Evolutionary conservation across 805 yeast genomes (phyloP), one percentile per base, ranked within the genome.

Genomic region (Torulaspora delbrueckii): DNA sequence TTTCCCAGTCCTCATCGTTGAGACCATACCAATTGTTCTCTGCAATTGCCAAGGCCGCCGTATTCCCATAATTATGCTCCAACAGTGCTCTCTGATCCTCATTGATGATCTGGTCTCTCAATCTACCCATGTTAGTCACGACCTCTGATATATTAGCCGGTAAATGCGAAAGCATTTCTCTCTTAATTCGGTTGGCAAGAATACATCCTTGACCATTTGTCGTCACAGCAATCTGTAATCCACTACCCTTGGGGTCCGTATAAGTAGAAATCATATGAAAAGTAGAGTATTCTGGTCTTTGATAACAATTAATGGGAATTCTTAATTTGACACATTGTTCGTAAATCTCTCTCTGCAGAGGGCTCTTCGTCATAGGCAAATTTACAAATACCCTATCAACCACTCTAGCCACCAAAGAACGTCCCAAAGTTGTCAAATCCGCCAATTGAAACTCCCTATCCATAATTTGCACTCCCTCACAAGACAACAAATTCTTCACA

Each of bases 171-270:
- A 79, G 78, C 34, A 87, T 66, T 49, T 86, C 95, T 51, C 97
- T 71, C 56, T 81, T 84, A 55, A 90, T 75, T 55, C 96, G 73
- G 44, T 81, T 77, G 1, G 96, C 95, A 42, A 90, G 69, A 42
- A 87, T 78, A 68, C 97, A 90, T 4, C 97, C 96, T 66, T 85
- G 85, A 0, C 96, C 95, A 22, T 82, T 77, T 0, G 97, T 90
- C 2, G 91, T 80, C 8, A 90, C 78, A 0, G 96, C 95, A 42
- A 90, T 54, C 62, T 86, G 91, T 65, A 90, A 79, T 1, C 70
- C 70, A 41, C 68, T 65, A 14, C 59, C 57, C 42, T 77, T 79
- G 5, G 95, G 93, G 46, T 82, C 80, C 2, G 71, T 68, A 58
- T 77, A 78, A 0, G 90, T 79, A 0, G 96, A 84, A 18, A 88